Evolutionary conservation across 2,329 filamentous ascomycete genomes (phyloP), one percentile per base, ranked within the genome.

Genomic region (Scleromitrula shiraiana): DNA sequence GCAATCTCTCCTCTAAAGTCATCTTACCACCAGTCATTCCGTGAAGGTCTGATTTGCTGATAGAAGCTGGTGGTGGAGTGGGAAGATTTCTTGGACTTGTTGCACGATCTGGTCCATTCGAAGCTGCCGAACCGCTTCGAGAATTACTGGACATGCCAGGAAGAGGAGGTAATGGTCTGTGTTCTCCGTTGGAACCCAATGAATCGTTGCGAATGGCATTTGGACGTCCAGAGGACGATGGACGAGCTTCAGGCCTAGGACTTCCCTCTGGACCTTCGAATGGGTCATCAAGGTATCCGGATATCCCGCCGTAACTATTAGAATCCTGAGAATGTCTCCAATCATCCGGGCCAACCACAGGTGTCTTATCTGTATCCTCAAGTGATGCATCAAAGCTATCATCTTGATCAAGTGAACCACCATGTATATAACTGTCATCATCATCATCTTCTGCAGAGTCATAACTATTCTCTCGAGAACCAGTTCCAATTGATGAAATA

Each of bases 351-450:
- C 94, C 79, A n/a, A 98, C 91, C 9, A 98, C 93, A 0, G 93
- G 93, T 1, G 93, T 97, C 73, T 97, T 97, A 62, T 95, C 88
- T 5, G 88, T 91, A 62, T 97, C 91, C 67, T 97, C 91, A 1
- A 97, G 76, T 6, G 89, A 95, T 12, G 88, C 91, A 67, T 97
- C 91, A 58, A 97, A 97, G 69, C 91, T 96, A 62, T 96, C 91
- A 36, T 77, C 76, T 46, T 79, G 75, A 23, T 78, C 70, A 5
- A 76, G 77, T 22, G 77, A 80, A 36, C 77, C 77, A 7, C 75
- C 64, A 32, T 67, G 63, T 17, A 71, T 70, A 36, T 74, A 66
- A 54, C 74, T 67, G 57, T 78, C 85, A 37, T 89, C 84, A 22
- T 83, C 79, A 33, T 89, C 79, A 15, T 85, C 83, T 10, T 88